Percentiles rank a stretch among this genome's conserved stretches.
Evolutionary conservation across 331 rosid species (phyloP).

Genomic region (Spiraea crenata): DNA sequence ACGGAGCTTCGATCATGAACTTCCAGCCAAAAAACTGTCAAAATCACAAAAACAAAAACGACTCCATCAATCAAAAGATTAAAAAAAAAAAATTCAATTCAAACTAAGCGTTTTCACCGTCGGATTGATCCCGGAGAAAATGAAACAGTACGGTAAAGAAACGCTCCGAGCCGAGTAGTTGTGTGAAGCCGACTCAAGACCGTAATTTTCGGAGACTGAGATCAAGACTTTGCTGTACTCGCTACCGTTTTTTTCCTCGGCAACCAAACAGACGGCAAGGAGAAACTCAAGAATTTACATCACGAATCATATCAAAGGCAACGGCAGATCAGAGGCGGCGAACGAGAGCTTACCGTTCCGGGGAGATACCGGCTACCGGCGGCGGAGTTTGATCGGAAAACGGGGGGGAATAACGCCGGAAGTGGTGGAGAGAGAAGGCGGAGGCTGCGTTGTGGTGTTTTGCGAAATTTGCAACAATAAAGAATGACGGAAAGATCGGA

Average conservation of each 20-base stretch:
- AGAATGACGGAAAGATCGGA: constrained; percentile 5
- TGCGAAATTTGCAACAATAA: background rate
- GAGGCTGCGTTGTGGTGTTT: constrained; percentile 16
- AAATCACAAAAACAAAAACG: background rate
- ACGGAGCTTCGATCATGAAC: constrained; percentile 15
- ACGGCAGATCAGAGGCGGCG: constrained; percentile 29
- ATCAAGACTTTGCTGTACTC: background rate
- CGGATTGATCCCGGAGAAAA: constrained; percentile 25
- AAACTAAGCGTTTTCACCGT: background rate
- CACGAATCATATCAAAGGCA: constrained; percentile 11
- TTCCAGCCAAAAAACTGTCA: constrained; percentile 2
- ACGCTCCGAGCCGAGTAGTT: background rate
- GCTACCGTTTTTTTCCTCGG: constrained; percentile 5
- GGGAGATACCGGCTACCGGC: constrained; percentile 22
- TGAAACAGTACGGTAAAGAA: background rate
- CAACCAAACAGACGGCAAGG: constrained; percentile 15
- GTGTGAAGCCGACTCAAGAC: background rate
- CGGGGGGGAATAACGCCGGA: constrained; percentile 19
- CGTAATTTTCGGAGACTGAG: background rate
- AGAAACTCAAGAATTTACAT: background rate
- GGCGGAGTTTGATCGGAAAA: constrained; percentile 9
- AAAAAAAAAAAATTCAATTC: constrained; percentile 5
- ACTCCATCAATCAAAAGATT: background rate
- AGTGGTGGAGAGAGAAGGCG: constrained; percentile 1
- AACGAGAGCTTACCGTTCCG: constrained; percentile 24